phyloP scores from a whole-genome alignment of 352 stramenopile species.

The Globisporangium emineosum region DNA sequence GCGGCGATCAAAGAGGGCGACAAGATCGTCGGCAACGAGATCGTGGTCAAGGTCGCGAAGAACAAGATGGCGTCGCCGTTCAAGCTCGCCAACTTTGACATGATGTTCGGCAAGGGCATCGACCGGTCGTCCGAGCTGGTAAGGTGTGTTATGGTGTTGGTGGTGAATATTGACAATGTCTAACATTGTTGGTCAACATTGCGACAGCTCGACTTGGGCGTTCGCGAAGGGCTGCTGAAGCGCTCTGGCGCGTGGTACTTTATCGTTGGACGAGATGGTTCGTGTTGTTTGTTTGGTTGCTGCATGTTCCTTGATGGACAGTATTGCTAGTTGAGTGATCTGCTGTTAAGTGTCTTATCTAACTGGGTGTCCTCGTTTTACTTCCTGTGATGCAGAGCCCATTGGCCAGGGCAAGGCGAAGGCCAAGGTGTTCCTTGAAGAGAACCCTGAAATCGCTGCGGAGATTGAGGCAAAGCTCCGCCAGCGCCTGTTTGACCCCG shows the following conservation, averaged over 20 bases:
- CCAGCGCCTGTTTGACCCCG: conserved; percentile 49
- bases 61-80: conserved; percentile 98
- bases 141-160: conserved; percentile 8
- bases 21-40: conserved; percentile 94
- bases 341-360: too few species aligned
- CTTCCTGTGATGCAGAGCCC: conserved; percentile 46
- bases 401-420: conserved; percentile 84
- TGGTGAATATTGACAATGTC: background rate
- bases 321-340: background rate
- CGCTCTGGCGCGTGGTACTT: conserved; percentile 81
- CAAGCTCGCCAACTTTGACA: conserved; percentile 94
- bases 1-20: conserved; percentile 89
- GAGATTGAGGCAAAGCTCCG: conserved; percentile 75
- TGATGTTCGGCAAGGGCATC: conserved; percentile 97
- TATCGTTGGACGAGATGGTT: conserved; percentile 58
- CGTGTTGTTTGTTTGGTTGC: conserved; percentile 13
- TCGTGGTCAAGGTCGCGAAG: conserved; percentile 98
- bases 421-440: conserved; percentile 76
- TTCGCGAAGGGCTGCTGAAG: conserved; percentile 74
- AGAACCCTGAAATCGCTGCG: conserved; percentile 65
- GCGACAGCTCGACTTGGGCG: conserved; percentile 60
- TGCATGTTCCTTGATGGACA: background rate
- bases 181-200: background rate
- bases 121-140: conserved; percentile 86
- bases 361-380: too few species aligned